Evolutionary conservation across 306 rosid species (phyloP).

Genomic region (Astragalus membranaceus): DNA sequence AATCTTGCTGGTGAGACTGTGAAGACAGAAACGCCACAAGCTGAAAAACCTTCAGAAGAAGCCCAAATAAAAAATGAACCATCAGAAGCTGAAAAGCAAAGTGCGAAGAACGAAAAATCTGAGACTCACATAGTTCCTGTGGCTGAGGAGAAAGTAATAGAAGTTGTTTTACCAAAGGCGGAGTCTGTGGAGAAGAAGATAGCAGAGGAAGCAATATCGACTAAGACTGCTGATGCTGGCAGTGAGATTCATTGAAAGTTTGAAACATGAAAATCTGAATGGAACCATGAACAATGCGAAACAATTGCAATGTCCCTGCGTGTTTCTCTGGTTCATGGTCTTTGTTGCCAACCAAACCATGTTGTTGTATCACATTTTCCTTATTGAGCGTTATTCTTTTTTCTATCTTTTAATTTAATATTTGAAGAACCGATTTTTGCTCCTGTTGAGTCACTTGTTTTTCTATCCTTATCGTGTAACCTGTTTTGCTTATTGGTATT

Average conservation of each 20-base stretch:
- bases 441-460: background rate
- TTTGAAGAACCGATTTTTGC: conserved; percentile 7
- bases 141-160: conserved; percentile 17
- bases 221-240: conserved; percentile 8
- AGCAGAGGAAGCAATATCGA: conserved; percentile 18
- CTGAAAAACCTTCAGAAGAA: background rate
- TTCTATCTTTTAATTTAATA: background rate
- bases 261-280: background rate
- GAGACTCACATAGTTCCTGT: background rate
- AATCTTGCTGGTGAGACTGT: background rate
- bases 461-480: background rate
- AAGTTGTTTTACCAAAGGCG: background rate
- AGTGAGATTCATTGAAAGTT: background rate
- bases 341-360: no score
- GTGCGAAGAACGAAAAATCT: background rate
- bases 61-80: background rate
- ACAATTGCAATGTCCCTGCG: background rate
- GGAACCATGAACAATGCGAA: no score
- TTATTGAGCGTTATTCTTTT: background rate
- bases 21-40: background rate
- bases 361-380: conserved; percentile 11
- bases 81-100: background rate
- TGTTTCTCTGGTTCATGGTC: conserved; percentile 7
- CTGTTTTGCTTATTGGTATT: background rate
- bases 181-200: conserved; percentile 3